Percentiles rank a stretch among this genome's conserved stretches.
These are phyloP conservation scores for Fomes fomentarius DNA, from an alignment of 1,284 basidiomycete genomes.

Conservation along the genomic window DNA sequence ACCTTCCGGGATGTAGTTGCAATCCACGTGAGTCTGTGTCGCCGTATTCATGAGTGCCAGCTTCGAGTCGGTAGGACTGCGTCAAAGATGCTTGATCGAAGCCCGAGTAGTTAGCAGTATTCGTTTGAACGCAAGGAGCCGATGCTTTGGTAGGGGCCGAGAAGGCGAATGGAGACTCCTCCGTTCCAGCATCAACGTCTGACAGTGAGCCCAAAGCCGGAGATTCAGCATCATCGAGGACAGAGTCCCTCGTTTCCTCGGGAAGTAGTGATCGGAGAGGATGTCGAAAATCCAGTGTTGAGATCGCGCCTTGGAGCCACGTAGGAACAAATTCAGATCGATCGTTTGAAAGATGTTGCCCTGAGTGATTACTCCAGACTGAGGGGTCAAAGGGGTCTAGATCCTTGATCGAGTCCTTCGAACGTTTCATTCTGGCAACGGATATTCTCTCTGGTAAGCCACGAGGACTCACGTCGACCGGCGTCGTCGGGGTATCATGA, in stretches of 20 bases:
- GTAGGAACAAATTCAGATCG: constrained; percentile 36
- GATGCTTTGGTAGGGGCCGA: not conserved
- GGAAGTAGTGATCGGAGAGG: constrained; percentile 48
- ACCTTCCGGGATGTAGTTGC: not conserved
- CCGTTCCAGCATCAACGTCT: not conserved
- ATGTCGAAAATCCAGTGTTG: constrained; percentile 42
- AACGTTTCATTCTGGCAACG: constrained; percentile 44
- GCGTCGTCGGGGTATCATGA: constrained; percentile 43
- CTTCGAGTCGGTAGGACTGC: too few species aligned
- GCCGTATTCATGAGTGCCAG: too few species aligned
- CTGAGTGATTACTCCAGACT: too few species aligned
- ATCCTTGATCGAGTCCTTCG: constrained; percentile 1
- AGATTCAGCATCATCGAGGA: too few species aligned
- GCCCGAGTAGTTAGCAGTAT: too few species aligned
- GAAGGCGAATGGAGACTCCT: constrained; percentile 10
- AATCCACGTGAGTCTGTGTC: not conserved
- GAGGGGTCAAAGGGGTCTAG: constrained; percentile 7
- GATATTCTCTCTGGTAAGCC: constrained; percentile 35
- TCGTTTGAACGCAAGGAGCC: too few species aligned
- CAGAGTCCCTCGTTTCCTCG: not conserved
- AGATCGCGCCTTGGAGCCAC: constrained; percentile 51
- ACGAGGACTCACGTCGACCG: too few species aligned
- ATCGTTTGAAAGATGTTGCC: not conserved
- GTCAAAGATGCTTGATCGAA: too few species aligned
- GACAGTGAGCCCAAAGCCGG: too few species aligned